Base-by-base conservation (phyloP, 805 yeast genomes). In the Kodamaea hsintzibuensis region DNA sequence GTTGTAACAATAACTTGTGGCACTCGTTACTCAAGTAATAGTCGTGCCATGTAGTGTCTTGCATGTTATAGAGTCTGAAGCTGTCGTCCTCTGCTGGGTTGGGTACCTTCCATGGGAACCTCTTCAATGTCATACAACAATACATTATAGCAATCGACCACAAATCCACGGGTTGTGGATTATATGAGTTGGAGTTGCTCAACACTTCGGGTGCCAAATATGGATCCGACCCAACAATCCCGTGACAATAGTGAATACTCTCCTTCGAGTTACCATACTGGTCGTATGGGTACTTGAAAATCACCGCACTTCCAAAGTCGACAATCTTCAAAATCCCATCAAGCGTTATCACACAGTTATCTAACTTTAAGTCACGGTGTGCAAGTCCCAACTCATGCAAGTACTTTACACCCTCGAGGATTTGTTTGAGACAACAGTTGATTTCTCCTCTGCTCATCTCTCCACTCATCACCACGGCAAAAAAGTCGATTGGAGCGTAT, bases 31-130 rank as follows among this genome's bases (percentile, higher is more conserved):
- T 83, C 58, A 84, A 80, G 19, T 72, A 72, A 71, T 89, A 89
- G 69, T 89, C 92, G 68, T 88, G 95, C 62, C 87, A 86, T 50
- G 79, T 78, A 62, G 89, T 95, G 71, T 89, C 95, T 4, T 74
- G 78, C 78, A 81, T 68, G 35, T 84, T 81, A 63, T 81, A 89
- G 33, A 88, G 71, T 59, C 79, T 81, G 68, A 83, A 89, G 61
- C 91, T 85, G 57, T 86, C 85, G 68, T 89, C 96, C 35, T 63
- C 64, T 7, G 64, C 68, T 1, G 67, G 74, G 60, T 81, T 82
- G 10, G 96, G 96, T 1, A 86, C 88, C 67, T 88, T 89, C 96
- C 96, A 89, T 2, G 96, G 96, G 66, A 89, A 89, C 64, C 92
- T 80, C 70, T 88, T 85, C 56, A 89, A 74, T 59, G 90, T 86